Evolutionary conservation across 1,284 basidiomycete species (phyloP).

Genomic region (Sutorius eximius): DNA sequence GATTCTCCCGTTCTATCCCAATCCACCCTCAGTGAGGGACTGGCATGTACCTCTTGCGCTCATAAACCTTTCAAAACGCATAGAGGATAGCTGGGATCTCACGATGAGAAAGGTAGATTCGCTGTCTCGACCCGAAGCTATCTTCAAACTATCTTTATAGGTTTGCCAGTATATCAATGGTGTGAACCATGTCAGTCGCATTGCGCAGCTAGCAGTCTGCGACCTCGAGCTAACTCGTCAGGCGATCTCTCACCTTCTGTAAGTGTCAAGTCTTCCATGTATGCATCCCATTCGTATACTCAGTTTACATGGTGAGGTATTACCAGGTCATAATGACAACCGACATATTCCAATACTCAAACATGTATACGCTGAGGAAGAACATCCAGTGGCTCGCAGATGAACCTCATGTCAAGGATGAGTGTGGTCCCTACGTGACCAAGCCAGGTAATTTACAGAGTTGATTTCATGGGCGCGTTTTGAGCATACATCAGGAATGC

Average conservation of each 20-base stretch:
- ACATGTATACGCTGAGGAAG: conserved; percentile 91
- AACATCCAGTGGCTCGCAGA: conserved; percentile 83
- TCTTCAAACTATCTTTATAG: conserved; percentile 37
- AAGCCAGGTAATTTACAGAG: conserved; percentile 52
- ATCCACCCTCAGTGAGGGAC: conserved; percentile 85
- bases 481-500: conserved; percentile 40
- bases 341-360: conserved; percentile 97
- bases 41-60: conserved; percentile 96
- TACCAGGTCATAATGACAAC: conserved; percentile 96
- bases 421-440: conserved; percentile 90
- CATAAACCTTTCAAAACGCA: conserved; percentile 77
- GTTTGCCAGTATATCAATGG: conserved; percentile 86
- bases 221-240: conserved; percentile 82
- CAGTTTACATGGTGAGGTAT: conserved; percentile 52
- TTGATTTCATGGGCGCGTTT: conserved; percentile 2
- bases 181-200: conserved; percentile 86
- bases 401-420: conserved; percentile 78
- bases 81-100: conserved; percentile 94
- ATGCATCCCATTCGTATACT: background rate
- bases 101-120: conserved; percentile 81
- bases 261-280: conserved; percentile 30
- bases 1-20: conserved; percentile 95
- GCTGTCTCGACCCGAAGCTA: background rate
- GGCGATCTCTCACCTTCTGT: conserved; percentile 92
- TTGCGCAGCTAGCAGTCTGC: conserved; percentile 90